Evolutionary conservation across 2,329 filamentous ascomycete species (phyloP).

Genomic region (Phyllosticta citribraziliensis): DNA sequence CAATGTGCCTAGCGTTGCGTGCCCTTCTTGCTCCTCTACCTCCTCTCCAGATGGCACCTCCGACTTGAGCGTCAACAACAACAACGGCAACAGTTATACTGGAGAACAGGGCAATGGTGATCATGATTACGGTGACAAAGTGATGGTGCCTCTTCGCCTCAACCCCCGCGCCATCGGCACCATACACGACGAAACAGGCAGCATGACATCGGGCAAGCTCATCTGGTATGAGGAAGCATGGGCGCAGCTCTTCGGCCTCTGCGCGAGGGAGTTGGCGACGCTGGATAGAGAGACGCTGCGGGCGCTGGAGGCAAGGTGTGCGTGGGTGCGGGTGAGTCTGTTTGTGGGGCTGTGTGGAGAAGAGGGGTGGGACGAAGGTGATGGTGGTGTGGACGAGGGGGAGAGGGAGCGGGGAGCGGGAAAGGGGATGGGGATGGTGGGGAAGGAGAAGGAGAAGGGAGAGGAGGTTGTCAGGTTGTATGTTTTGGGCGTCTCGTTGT

Average conservation of each 20-base stretch:
- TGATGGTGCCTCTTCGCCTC: constrained; percentile 21
- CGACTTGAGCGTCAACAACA: constrained; percentile 13
- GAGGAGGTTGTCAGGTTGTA: not conserved
- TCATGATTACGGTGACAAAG: no score
- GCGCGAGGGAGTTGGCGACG: constrained; percentile 33
- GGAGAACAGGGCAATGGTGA: no score
- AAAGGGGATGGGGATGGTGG: not conserved
- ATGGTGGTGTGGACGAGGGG: not conserved
- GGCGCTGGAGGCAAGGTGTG: constrained; percentile 41
- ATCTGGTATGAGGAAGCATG: constrained; percentile 46
- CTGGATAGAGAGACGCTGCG: constrained; percentile 32
- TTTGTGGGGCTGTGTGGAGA: constrained; percentile 37
- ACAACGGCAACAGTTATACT: no score
- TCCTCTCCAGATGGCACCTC: not conserved
- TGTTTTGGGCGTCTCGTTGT: not conserved
- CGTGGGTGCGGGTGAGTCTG: constrained; percentile 44
- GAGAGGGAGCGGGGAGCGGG: not conserved
- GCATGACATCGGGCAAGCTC: constrained; percentile 41
- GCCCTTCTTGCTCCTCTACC: not conserved
- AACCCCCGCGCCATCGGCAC: constrained; percentile 36
- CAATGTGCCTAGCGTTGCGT: constrained; percentile 27
- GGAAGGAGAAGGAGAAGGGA: not conserved
- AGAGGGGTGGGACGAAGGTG: not conserved
- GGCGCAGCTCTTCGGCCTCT: constrained; percentile 39
- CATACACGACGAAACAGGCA: constrained; percentile 47